Evolutionary conservation across 1,139 yeast genomes (phyloP).

Genomic region (Lodderomyces parapsilosis): DNA sequence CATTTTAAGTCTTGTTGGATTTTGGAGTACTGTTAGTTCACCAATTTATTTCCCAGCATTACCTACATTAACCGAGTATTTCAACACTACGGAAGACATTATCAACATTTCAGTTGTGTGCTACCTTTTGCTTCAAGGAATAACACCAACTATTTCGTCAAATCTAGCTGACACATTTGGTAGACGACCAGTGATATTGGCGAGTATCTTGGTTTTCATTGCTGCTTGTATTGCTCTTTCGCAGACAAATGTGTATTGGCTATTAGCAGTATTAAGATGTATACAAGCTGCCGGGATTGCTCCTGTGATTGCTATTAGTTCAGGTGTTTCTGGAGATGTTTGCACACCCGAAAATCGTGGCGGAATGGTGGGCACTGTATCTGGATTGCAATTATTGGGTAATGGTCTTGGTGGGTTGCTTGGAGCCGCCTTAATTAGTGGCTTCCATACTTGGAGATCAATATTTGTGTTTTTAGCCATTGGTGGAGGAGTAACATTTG

Average conservation of each 20-base stretch:
- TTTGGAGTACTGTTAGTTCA: constrained; percentile 40
- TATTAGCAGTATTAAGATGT: constrained; percentile 34
- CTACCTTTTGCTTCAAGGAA: constrained; percentile 37
- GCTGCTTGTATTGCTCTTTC: constrained; percentile 38
- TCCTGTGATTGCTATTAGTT: constrained; percentile 38
- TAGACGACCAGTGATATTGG: constrained; percentile 33
- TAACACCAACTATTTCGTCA: constrained; percentile 33
- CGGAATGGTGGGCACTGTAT: constrained; percentile 37
- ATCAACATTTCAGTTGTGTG: constrained; percentile 38
- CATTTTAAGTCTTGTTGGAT: constrained; percentile 31
- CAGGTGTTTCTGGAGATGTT: constrained; percentile 44
- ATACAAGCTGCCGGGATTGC: constrained; percentile 44
- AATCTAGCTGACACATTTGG: constrained; percentile 38
- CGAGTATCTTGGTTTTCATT: constrained; percentile 26
- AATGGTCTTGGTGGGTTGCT: constrained; percentile 42
- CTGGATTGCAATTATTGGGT: constrained; percentile 37
- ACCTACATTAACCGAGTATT: constrained; percentile 31
- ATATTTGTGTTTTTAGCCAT: constrained; percentile 38
- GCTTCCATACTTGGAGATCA: constrained; percentile 36
- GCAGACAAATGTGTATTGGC: constrained; percentile 35
- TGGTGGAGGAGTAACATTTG: constrained; percentile 33
- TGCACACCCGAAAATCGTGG: constrained; percentile 38
- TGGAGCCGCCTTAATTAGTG: constrained; percentile 34
- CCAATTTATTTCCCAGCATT: constrained; percentile 44
- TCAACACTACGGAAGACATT: constrained; percentile 23